A percentile compares a stretch with the other conserved stretches of the same genome.
Evolutionary conservation across 441 rosid species (phyloP).

Genomic region (Adansonia grandidieri): DNA sequence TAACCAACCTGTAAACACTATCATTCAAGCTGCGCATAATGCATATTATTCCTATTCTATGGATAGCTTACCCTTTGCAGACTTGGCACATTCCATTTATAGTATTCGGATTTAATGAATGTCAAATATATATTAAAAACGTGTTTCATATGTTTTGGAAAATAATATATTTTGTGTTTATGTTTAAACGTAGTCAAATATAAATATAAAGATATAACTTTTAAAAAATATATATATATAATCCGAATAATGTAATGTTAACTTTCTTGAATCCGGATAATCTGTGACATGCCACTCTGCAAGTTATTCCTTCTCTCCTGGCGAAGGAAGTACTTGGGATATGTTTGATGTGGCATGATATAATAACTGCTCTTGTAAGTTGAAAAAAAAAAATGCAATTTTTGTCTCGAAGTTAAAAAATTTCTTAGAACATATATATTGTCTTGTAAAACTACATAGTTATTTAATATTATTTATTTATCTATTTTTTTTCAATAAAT

Average conservation of each 20-base stretch:
- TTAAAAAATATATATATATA: too few species aligned
- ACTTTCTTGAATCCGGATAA: too few species aligned
- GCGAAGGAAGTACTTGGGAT: neutral
- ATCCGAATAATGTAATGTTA: too few species aligned
- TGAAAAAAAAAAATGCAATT: too few species aligned
- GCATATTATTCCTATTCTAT: constrained; percentile 1
- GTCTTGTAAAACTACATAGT: too few species aligned
- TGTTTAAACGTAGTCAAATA: too few species aligned
- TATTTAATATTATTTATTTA: too few species aligned
- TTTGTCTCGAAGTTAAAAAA: too few species aligned
- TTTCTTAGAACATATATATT: too few species aligned
- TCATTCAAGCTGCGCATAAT: constrained; percentile 30
- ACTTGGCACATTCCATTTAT: neutral
- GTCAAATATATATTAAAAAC: neutral
- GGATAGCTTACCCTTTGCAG: neutral
- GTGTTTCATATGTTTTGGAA: neutral
- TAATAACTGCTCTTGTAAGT: too few species aligned
- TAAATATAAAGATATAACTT: too few species aligned
- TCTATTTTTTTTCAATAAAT: neutral
- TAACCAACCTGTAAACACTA: constrained; percentile 34
- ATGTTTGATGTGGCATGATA: neutral
- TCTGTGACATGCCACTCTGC: neutral
- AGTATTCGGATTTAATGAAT: neutral
- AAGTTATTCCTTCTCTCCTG: neutral
- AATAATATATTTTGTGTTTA: too few species aligned